Base-by-base conservation (phyloP, 495 filamentous ascomycete species). In the Cercophora newfieldiana region DNA sequence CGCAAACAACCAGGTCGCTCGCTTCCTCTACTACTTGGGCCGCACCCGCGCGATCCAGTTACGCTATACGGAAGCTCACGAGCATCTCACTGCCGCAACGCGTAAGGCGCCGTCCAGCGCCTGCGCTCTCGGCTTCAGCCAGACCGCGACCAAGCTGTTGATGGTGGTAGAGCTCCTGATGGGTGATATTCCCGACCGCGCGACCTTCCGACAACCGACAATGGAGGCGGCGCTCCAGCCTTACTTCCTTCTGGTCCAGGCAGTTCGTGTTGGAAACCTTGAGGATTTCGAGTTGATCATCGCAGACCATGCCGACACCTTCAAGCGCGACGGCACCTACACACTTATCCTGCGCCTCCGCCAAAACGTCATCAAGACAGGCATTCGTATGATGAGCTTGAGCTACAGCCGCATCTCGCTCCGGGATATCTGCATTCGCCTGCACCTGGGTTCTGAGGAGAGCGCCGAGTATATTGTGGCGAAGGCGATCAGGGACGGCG, bases 361-460 rank as follows among this genome's bases (percentile, higher is more conserved):
- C 59, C 95, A 99, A 76, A 98, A 98, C 78, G 95, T 99, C 76
- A 98, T 99, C 87, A 97, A 97, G 82, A 99, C 95, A 33, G 95
- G 95, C 69, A 95, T 99, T 69, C 92, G 95, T 67, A 97, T 97
- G 92, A 97, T 99, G 88, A 97, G 94, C 29, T 82, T 99, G 72
- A 95, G 93, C 59, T 99, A 99, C 80, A 96, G 94, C 59, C 89
- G 93, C 64, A 99, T 99, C 74, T 97, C 93, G n/a, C 85, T 99
- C 53, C 88, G 95, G 60, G 95, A 99, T 73, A 99, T 99, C 67
- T 98, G 96, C 81, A 91, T 97, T 66, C 90, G 95, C 54, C 83
- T 99, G 60, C 90, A 92, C 49, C 80, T 99, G n/a, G 90, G 92
- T 62, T 93, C 88, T 68, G 95, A 99, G 75, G 93, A 99, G 82